A percentile compares a stretch with the other conserved stretches of the same genome.
Evolutionary conservation across 1,284 basidiomycete species (phyloP).

Genomic region (Cryptococcus floricola): DNA sequence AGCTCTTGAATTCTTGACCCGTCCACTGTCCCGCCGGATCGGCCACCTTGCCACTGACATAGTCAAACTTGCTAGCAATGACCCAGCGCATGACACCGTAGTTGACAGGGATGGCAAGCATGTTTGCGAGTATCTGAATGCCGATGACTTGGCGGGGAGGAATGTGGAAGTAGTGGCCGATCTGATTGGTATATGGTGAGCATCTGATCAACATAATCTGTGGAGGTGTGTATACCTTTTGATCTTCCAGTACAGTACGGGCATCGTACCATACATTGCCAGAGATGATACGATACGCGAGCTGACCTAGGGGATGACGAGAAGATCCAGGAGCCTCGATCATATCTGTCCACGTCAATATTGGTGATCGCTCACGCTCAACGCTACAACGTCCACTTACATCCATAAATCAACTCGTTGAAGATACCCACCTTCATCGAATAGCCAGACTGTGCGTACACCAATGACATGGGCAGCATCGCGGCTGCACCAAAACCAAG

Average conservation of each 20-base stretch:
- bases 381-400: conserved; percentile 1
- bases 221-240: conserved; percentile 8
- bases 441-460: conserved; percentile 20
- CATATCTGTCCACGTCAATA: conserved; percentile 3
- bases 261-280: conserved; percentile 23
- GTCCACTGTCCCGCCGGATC: conserved; percentile 17
- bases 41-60: conserved; percentile 8
- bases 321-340: conserved; percentile 19
- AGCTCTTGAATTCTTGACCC: conserved; percentile 15
- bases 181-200: neutral
- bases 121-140: conserved; percentile 16
- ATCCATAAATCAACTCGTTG: conserved; percentile 23
- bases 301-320: conserved; percentile 19
- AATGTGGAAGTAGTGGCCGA: conserved; percentile 19
- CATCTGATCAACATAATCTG: neutral
- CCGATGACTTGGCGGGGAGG: conserved; percentile 10
- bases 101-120: conserved; percentile 17
- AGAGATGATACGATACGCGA: conserved; percentile 23
- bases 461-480: conserved; percentile 20
- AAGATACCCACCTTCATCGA: conserved; percentile 19
- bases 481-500: conserved; percentile 18
- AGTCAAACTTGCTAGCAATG: conserved; percentile 16
- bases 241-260: conserved; percentile 18
- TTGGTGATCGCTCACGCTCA: neutral
- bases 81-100: conserved; percentile 19